Conservation (phyloP, 2,329 filamentous ascomycete genomes). For the Fusarium veterinarium region DNA sequence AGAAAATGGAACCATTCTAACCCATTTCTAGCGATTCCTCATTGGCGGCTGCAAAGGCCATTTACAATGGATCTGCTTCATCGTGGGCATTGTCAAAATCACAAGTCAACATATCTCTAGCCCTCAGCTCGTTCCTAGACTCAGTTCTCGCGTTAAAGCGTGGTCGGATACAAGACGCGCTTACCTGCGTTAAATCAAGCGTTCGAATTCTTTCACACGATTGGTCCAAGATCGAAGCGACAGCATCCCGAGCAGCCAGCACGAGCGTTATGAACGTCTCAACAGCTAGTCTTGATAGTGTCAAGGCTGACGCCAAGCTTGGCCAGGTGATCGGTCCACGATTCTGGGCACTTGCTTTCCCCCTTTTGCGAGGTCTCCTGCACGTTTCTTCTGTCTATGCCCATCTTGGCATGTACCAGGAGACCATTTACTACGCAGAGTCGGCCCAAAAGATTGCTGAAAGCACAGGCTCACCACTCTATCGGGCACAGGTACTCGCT, state of each 20-base stretch:
- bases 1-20: slow-evolving; percentile 17
- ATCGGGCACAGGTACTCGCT: slow-evolving; percentile 64
- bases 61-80: slow-evolving; percentile 46
- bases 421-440: slow-evolving; percentile 89
- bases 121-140: slow-evolving; percentile 62
- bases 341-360: slow-evolving; percentile 83
- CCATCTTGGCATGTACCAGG: slow-evolving; percentile 86
- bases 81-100: slow-evolving; percentile 51
- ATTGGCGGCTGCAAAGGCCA: slow-evolving; percentile 55
- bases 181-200: slow-evolving; percentile 67
- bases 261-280: slow-evolving; percentile 47
- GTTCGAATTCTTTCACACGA: slow-evolving; percentile 67
- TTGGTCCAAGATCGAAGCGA: slow-evolving; percentile 63
- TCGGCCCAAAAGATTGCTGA: slow-evolving; percentile 82
- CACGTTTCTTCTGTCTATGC: slow-evolving; percentile 83
- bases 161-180: slow-evolving; percentile 68
- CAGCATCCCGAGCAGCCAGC: slow-evolving; percentile 26
- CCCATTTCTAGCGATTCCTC: slow-evolving; percentile 41
- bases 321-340: slow-evolving; percentile 59
- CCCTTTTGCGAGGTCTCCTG: slow-evolving; percentile 76
- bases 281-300: slow-evolving; percentile 45
- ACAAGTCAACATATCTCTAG: slow-evolving; percentile 48
- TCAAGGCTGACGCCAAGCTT: slow-evolving; percentile 39
- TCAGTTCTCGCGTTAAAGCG: slow-evolving; percentile 73
- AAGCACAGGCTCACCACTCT: slow-evolving; percentile 71